These are phyloP conservation scores for Penicillium verrucosum DNA, from an alignment of 2,329 filamentous ascomycete species.

Conservation along the genomic window DNA sequence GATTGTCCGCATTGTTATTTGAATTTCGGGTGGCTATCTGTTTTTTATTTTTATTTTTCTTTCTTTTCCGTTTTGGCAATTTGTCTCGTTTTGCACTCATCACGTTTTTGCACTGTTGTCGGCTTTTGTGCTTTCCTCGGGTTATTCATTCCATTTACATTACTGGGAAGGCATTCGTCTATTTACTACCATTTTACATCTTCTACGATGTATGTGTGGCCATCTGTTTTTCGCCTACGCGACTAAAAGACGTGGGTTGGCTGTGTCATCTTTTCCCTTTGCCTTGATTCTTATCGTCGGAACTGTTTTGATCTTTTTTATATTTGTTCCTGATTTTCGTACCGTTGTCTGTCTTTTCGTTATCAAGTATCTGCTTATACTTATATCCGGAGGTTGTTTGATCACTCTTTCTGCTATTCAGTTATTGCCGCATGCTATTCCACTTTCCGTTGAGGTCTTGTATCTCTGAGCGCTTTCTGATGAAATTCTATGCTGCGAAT, in stretches of 20 bases:
- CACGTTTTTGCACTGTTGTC: conserved; percentile 3
- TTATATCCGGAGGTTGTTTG: conserved; percentile 40
- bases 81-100: conserved; percentile 8
- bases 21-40: conserved; percentile 32
- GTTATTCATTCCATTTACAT: conserved; percentile 14
- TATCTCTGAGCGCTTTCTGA: conserved; percentile 10
- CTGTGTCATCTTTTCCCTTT: conserved; percentile 20
- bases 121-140: background rate
- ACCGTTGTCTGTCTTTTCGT: conserved; percentile 12
- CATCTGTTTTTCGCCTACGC: conserved; percentile 11
- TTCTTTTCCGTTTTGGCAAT: background rate
- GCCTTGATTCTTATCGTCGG: background rate
- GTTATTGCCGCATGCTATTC: conserved; percentile 5
- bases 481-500: conserved; percentile 1
- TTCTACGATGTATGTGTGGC: conserved; percentile 4
- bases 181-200: conserved; percentile 6
- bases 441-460: conserved; percentile 1
- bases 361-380: conserved; percentile 20
- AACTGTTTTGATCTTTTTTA: background rate
- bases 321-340: conserved; percentile 7
- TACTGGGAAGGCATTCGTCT: conserved; percentile 21
- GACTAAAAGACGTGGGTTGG: conserved; percentile 20
- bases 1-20: conserved; percentile 9
- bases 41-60: background rate
- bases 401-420: conserved; percentile 29